These are phyloP conservation scores for Neurospora sublineolata DNA, from an alignment of 495 filamentous ascomycete species.

Conservation along the genomic window DNA sequence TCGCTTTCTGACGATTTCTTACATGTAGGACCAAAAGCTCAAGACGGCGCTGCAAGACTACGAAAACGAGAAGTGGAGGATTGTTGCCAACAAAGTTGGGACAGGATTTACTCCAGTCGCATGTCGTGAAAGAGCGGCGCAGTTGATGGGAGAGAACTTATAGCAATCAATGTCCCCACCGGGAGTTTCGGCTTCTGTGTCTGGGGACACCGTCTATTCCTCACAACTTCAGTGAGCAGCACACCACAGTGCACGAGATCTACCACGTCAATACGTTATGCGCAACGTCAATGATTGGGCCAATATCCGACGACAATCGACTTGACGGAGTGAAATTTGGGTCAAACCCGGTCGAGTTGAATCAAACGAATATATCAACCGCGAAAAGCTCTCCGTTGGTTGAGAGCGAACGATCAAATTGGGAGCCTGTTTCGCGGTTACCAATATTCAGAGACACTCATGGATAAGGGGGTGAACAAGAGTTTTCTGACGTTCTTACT, in stretches of 20 bases:
- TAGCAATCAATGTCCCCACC: conserved; percentile 45
- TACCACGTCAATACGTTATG: not conserved
- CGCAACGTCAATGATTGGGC: not conserved
- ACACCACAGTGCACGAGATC: conserved; percentile 1
- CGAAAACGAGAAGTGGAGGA: conserved; percentile 81
- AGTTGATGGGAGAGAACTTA: conserved; percentile 41
- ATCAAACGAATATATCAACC: not conserved
- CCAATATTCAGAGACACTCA: not conserved
- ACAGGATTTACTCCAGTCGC: conserved; percentile 73
- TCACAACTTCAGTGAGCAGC: conserved; percentile 27
- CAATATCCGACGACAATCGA: not conserved
- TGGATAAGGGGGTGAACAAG: not conserved
- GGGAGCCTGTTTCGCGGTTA: not conserved
- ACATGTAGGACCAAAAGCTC: conserved; percentile 59
- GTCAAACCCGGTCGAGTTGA: not conserved
- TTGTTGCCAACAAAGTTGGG: conserved; percentile 77
- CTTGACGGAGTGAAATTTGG: not conserved
- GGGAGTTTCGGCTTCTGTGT: conserved; percentile 40
- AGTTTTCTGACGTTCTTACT: not conserved
- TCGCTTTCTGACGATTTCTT: not conserved
- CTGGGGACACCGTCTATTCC: conserved; percentile 37
- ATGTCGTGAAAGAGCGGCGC: conserved; percentile 67
- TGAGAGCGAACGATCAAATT: not conserved
- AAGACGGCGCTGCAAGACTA: conserved; percentile 73
- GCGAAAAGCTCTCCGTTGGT: not conserved